Percentiles rank a stretch among this genome's conserved stretches.
Conservation (phyloP, 257 asterid genomes). For the Ilex aquifolium region DNA sequence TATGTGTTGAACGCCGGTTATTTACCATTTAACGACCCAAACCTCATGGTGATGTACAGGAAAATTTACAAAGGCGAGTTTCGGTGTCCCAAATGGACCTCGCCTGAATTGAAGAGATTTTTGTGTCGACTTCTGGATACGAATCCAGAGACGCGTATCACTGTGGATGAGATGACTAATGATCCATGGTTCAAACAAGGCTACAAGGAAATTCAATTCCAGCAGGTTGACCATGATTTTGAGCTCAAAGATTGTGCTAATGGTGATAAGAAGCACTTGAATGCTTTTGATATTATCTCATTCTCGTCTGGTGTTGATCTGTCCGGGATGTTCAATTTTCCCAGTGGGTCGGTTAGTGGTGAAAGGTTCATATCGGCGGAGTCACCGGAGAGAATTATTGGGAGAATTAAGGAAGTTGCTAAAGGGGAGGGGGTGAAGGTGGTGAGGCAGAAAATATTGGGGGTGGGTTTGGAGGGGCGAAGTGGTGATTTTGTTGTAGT, state of each 20-base stretch:
- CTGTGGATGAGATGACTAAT: slow-evolving; percentile 35
- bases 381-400: slow-evolving; percentile 21
- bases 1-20: slow-evolving; percentile 64
- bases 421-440: slow-evolving; percentile 18
- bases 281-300: slow-evolving; percentile 39
- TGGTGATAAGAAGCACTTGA: not conserved
- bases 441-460: slow-evolving; percentile 1
- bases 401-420: slow-evolving; percentile 21
- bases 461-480: slow-evolving; percentile 23
- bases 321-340: slow-evolving; percentile 18
- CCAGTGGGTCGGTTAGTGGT: slow-evolving; percentile 3
- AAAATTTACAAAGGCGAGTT: slow-evolving; percentile 67
- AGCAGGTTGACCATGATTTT: slow-evolving; percentile 2
- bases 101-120: slow-evolving; percentile 45
- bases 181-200: slow-evolving; percentile 47
- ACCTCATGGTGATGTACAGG: slow-evolving; percentile 65
- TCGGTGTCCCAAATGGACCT: slow-evolving; percentile 66
- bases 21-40: slow-evolving; percentile 64
- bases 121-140: slow-evolving; percentile 47
- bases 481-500: not conserved
- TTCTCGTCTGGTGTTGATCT: slow-evolving; percentile 36
- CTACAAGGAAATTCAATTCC: slow-evolving; percentile 10
- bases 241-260: not conserved
- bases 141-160: slow-evolving; percentile 54
- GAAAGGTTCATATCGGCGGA: slow-evolving; percentile 26